Evolutionary conservation across 2,329 filamentous ascomycete species (phyloP).

Genomic region (Stemphylium lycopersici): DNA sequence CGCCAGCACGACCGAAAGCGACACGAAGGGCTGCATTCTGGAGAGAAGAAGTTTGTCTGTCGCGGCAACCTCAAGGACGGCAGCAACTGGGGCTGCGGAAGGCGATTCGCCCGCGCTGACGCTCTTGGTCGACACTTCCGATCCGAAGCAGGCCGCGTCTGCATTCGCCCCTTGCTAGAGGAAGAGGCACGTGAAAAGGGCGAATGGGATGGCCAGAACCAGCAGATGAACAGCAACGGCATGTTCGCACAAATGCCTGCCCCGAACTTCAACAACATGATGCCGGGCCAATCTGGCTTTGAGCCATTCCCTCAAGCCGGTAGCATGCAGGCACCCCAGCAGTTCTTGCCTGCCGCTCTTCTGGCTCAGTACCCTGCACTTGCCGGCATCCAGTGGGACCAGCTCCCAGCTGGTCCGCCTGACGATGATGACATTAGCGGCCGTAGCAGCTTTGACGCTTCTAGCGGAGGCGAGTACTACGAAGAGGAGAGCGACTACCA

Average conservation of each 20-base stretch:
- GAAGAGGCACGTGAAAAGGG: conserved; percentile 85
- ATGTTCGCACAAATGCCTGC: conserved; percentile 41
- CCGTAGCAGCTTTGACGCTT: conserved; percentile 77
- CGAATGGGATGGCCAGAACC: conserved; percentile 60
- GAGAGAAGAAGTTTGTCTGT: conserved; percentile 98
- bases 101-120: conserved; percentile 93
- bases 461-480: conserved; percentile 71
- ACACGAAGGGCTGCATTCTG: conserved; percentile 93
- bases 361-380: conserved; percentile 91
- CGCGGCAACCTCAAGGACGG: conserved; percentile 85
- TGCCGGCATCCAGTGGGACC: conserved; percentile 86
- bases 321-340: conserved; percentile 34
- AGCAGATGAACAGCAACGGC: conserved; percentile 65
- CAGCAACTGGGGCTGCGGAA: conserved; percentile 88
- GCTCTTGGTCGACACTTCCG: conserved; percentile 93
- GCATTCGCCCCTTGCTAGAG: conserved; percentile 95
- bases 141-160: conserved; percentile 92
- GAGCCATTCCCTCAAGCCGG: conserved; percentile 37
- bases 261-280: conserved; percentile 42
- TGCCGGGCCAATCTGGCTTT: conserved; percentile 43
- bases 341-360: conserved; percentile 79
- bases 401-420: conserved; percentile 67
- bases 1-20: conserved; percentile 97
- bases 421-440: conserved; percentile 71
- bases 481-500: conserved; percentile 68